phyloP scores from a whole-genome alignment of 495 filamentous ascomycete species.

The Cairneyella variabilis region DNA sequence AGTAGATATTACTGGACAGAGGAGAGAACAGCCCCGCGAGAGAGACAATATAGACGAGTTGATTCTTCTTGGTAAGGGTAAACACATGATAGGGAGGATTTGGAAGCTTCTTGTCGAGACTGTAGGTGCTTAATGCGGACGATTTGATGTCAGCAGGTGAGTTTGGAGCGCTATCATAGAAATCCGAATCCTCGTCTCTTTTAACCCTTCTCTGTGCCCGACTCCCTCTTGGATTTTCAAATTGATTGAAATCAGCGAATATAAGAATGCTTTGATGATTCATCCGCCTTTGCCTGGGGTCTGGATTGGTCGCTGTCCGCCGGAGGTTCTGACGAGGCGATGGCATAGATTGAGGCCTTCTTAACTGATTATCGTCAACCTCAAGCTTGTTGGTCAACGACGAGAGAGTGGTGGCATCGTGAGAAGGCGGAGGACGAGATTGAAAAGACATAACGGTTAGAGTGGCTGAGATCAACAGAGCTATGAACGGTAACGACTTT shows the following conservation, averaged over 20 bases:
- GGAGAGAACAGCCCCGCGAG: slow-evolving; percentile 34
- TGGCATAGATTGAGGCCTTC: not conserved
- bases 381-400: not conserved
- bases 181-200: not conserved
- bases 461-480: not conserved
- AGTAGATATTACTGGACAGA: slow-evolving; percentile 37
- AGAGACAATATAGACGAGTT: slow-evolving; percentile 34
- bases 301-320: not conserved
- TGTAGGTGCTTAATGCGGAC: not conserved
- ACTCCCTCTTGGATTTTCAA: not conserved
- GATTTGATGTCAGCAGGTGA: not conserved
- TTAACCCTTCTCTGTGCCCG: not conserved
- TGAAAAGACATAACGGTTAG: not conserved
- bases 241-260: slow-evolving; percentile 9
- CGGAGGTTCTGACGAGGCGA: not conserved
- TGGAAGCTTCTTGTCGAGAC: slow-evolving; percentile 8
- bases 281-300: not conserved
- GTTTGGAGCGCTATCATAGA: not conserved
- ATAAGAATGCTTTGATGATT: not conserved
- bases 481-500: not conserved
- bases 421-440: slow-evolving; percentile 1
- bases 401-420: slow-evolving; percentile 7
- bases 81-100: slow-evolving; percentile 30
- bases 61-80: slow-evolving; percentile 29
- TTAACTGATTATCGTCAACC: not conserved